Conservation (phyloP, 257 asterid species). For the Rehmannia glutinosa region DNA sequence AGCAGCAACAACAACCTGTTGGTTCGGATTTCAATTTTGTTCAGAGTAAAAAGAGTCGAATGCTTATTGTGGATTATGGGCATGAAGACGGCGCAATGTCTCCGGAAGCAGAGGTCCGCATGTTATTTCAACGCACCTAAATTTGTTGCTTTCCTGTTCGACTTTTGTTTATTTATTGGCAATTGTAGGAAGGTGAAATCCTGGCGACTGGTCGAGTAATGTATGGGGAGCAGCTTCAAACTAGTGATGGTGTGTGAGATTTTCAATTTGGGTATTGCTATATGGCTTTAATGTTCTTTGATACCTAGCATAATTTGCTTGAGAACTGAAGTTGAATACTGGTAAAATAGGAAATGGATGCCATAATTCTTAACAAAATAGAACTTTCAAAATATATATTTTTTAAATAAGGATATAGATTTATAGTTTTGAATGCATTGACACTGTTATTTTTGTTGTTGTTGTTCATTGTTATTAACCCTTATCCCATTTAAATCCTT, state of each 20-base stretch:
- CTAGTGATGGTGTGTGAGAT: conserved; percentile 47
- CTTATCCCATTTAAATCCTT: not conserved
- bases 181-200: conserved; percentile 71
- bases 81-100: conserved; percentile 87
- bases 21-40: conserved; percentile 20
- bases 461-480: not conserved
- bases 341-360: not conserved
- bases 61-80: conserved; percentile 77
- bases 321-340: not conserved
- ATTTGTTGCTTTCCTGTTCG: not conserved
- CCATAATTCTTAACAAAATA: not conserved
- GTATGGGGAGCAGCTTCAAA: conserved; percentile 54
- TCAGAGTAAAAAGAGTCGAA: conserved; percentile 35
- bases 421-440: not conserved
- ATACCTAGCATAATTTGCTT: not conserved
- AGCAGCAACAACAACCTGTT: conserved; percentile 21
- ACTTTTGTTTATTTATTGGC: conserved; percentile 3
- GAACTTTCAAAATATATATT: not conserved
- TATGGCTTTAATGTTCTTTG: not conserved
- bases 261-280: not conserved
- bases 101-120: conserved; percentile 80
- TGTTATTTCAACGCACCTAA: not conserved
- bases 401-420: not conserved
- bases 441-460: not conserved
- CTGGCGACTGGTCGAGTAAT: conserved; percentile 44